Evolutionary conservation across 2,329 filamentous ascomycete species (phyloP).

Genomic region (Beauveria scarabaeidicola): DNA sequence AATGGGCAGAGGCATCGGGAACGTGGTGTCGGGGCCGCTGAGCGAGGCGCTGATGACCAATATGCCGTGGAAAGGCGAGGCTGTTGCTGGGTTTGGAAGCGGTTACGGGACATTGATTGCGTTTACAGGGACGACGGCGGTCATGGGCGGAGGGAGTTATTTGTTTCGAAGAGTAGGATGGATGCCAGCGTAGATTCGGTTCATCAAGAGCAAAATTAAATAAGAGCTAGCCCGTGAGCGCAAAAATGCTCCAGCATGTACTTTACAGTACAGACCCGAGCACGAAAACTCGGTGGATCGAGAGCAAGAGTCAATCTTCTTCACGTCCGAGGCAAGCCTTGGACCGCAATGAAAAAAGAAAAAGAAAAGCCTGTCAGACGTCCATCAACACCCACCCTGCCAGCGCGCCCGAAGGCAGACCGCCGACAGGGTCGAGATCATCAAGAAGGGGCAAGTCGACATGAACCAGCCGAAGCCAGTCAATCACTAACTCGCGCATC

Average conservation of each 20-base stretch:
- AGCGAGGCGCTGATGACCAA: conserved; percentile 43
- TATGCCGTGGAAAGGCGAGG: conserved; percentile 32
- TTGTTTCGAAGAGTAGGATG: conserved; percentile 24
- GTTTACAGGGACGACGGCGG: conserved; percentile 25
- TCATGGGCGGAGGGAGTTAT: conserved; percentile 23
- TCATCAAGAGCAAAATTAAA: no score
- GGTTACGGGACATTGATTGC: conserved; percentile 27
- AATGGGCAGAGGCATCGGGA: conserved; percentile 52
- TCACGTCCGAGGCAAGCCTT: conserved; percentile 40
- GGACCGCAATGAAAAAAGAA: conserved; percentile 46
- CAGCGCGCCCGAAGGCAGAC: conserved; percentile 69
- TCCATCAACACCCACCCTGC: conserved; percentile 77
- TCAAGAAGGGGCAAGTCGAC: conserved; percentile 39
- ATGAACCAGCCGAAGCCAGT: conserved; percentile 4
- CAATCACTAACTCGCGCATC: conserved; percentile 38
- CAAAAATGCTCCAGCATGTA: no score
- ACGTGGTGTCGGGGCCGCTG: conserved; percentile 47
- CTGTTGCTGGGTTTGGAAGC: conserved; percentile 23
- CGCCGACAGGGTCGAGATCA: conserved; percentile 76
- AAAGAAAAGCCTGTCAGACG: conserved; percentile 70
- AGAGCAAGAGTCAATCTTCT: conserved; percentile 34
- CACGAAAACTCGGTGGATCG: no score
- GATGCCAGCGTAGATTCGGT: conserved; percentile 15
- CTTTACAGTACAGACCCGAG: no score
- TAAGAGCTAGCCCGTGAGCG: no score